Base-by-base conservation (phyloP, 163 green algal genomes). In the Prototheca cutis region DNA sequence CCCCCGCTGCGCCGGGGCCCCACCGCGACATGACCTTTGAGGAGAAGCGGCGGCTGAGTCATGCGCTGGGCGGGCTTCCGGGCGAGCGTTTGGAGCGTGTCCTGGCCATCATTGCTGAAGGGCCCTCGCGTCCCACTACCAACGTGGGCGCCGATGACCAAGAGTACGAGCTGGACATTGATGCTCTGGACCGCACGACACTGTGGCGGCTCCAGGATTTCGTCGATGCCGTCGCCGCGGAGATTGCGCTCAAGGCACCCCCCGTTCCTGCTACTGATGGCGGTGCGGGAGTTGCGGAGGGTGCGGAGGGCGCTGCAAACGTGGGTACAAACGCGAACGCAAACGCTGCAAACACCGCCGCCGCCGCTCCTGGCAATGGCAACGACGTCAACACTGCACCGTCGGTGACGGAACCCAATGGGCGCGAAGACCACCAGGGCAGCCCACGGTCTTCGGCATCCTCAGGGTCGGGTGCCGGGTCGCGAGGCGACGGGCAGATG, bases 91-190 rank as follows among this genome's bases (percentile, higher is more conserved):
- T 91, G 29, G 45, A 59, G 29, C 65, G 67, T 3, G 73, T 91
- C 47, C 57, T 91, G 48, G 67, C 82, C 31, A 80, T 91, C 59
- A 71, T 89, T 10, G 64, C 68, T 8, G 61, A 78, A 36, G 68
- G 55, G 53, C 60, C 66, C 36, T 68, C 66, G 8, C 61, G 67
- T 18, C 53, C 73, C 23, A 51, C 36, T 15, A 10, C 71, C 25
- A 53, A 68, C 28, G 64, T 68, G 30, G 55, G 56, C 24, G 15
- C 64, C 24, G 58, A 74, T 4, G 80, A 84, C 2, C 78, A 90
- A 3, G 87, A 95, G 70, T 82, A 87, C n/a, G 87, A 95, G 74
- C 66, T 95, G 36, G 85, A 95, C 67, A 81, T 95, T 1, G 87
- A 95, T 58, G 62, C 76, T 10, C 69, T 95, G 47, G 74, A 78